These are phyloP conservation scores for Lindgomyces ingoldianus DNA, from an alignment of 495 filamentous ascomycete genomes.

Conservation along the genomic window DNA sequence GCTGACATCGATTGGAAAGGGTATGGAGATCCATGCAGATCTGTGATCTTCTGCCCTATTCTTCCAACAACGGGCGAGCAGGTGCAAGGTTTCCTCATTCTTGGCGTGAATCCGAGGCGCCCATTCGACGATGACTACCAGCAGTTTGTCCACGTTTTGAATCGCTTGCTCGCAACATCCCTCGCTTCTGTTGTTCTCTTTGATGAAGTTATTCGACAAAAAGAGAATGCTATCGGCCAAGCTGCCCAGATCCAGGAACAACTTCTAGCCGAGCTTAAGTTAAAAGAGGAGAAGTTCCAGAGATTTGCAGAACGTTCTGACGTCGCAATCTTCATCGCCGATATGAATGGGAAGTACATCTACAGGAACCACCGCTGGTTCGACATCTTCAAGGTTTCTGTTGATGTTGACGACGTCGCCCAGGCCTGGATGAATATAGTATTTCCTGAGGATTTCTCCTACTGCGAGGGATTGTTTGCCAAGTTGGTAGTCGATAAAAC, in stretches of 20 bases:
- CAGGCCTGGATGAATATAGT: constrained; percentile 13
- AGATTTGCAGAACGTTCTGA: constrained; percentile 14
- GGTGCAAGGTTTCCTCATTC: constrained; percentile 27
- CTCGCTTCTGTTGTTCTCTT: constrained; percentile 29
- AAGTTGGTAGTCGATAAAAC: constrained; percentile 1
- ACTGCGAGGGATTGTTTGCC: constrained; percentile 12
- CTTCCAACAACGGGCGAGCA: constrained; percentile 13
- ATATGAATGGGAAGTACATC: constrained; percentile 15
- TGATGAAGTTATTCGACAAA: constrained; percentile 26
- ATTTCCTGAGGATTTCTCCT: constrained; percentile 8
- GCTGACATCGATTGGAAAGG: constrained; percentile 14
- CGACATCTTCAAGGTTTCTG: constrained; percentile 12
- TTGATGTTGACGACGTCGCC: not conserved
- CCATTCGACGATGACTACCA: constrained; percentile 31
- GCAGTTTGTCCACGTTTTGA: constrained; percentile 22
- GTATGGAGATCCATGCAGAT: constrained; percentile 18
- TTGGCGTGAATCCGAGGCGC: constrained; percentile 33
- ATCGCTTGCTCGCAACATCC: constrained; percentile 14
- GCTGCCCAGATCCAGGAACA: constrained; percentile 23
- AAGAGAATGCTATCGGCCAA: constrained; percentile 15
- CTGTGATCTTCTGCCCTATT: constrained; percentile 23
- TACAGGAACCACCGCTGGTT: constrained; percentile 30
- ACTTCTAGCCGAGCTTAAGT: constrained; percentile 14
- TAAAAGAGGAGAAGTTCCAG: constrained; percentile 18
- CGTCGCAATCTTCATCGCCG: constrained; percentile 17